Evolutionary conservation across 495 filamentous ascomycete genomes (phyloP), one percentile per base, ranked within the genome.

Genomic region (Oidiodendron maius): DNA sequence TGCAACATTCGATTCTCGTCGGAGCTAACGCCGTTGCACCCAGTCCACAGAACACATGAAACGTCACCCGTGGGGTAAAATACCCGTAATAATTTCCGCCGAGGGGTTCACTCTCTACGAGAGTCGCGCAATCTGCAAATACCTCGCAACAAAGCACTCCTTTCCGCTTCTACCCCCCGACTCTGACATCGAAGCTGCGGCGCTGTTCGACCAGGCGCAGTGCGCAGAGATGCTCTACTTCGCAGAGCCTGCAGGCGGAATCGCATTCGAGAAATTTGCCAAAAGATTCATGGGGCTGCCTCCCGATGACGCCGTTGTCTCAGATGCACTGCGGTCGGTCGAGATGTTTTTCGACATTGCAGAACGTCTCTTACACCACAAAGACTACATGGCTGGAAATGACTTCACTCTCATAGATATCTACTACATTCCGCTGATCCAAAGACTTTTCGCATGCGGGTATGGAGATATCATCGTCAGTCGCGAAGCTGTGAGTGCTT

Each of bases 111-210:
- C 61, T 50, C 66, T 70, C 53, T 66, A 70, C 63, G 67, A 70
- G 55, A 68, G 65, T 56, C 68, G 67, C 44, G 64, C 67, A 47
- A 69, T 71, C 61, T 71, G 67, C 64, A 67, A 64, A 57, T 69
- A 70, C 59, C 67, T 71, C 59, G 63, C 67, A 45, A 61, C 37
- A 24, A 69, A 66, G 51, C 69, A 69, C 65, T 52, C 44, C 44
- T 52, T 57, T 53, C 50, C 61, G 48, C 62, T 68, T 53, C 52
- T 69, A 41, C 66, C 66, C 41, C 37, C 61, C n/a, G 54, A 54
- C 49, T 62, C 64, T 15, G 66, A 68, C 59, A 36, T 67, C 58
- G 60, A 71, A 56, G 65, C 65, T 49, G 40, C 49, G 35, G 68
- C 68, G 47, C 59, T 67, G 45, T 68, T 71, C 53, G 66, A 71